Evolutionary conservation across 140 eudicot genomes (phyloP).

Genomic region (Eryngium alpinum): DNA sequence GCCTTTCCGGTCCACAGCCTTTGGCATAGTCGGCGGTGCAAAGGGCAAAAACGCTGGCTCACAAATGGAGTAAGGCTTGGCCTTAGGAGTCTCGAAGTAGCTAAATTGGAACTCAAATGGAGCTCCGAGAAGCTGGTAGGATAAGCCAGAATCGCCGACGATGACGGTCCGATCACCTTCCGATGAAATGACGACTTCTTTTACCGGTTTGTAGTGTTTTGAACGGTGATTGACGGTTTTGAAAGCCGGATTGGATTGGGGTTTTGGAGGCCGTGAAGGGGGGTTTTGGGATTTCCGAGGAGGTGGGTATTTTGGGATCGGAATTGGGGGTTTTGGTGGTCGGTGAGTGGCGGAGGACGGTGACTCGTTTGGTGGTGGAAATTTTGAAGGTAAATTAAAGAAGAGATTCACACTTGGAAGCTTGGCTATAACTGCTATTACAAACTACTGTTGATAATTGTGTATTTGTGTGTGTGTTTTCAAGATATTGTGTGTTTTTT

Average conservation of each 20-base stretch:
- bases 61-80: slow-evolving; percentile 73
- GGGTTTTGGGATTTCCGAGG: slow-evolving; percentile 26
- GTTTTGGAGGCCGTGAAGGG: slow-evolving; percentile 14
- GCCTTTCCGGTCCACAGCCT: slow-evolving; percentile 99
- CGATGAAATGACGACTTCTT: slow-evolving; percentile 40
- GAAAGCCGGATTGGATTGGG: slow-evolving; percentile 49
- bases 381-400: slow-evolving; percentile 53
- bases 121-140: slow-evolving; percentile 91
- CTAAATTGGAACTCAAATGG: slow-evolving; percentile 89
- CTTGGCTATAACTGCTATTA: slow-evolving; percentile 61
- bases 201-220: slow-evolving; percentile 74
- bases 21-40: slow-evolving; percentile 92
- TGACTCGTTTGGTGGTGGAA: slow-evolving; percentile 28
- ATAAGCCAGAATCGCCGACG: slow-evolving; percentile 69
- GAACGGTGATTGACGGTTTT: slow-evolving; percentile 69
- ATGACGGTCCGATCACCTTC: slow-evolving; percentile 62
- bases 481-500: too few species aligned
- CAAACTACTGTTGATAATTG: background rate
- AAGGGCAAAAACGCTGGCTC: slow-evolving; percentile 96
- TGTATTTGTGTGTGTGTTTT: background rate
- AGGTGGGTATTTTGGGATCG: slow-evolving; percentile 70
- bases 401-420: slow-evolving; percentile 62
- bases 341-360: slow-evolving; percentile 23
- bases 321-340: slow-evolving; percentile 57
- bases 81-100: slow-evolving; percentile 82